Base-by-base conservation (phyloP, 768 basidiomycete genomes). In the Russula sp. region DNA sequence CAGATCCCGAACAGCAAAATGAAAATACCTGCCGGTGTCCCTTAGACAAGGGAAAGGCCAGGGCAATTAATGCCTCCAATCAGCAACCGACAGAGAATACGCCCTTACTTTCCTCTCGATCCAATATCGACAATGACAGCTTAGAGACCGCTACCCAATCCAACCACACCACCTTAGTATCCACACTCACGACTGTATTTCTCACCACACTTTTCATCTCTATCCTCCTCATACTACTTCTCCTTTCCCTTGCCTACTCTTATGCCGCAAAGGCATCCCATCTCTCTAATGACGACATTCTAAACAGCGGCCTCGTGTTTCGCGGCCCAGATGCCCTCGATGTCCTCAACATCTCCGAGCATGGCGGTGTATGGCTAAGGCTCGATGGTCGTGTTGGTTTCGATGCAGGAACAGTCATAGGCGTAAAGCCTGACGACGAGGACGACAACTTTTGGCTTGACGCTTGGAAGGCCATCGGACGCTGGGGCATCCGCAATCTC, bases 381-480 rank as follows among this genome's bases (percentile, higher is more conserved):
- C 75, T 90, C 6, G 74, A 80, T 18, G 85, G 79, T 4, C 75
- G 79, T 53, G 70, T 88, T 16, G 89, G 89, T 0, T 64, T 91
- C n/a, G 83, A 91, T 70, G 88, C 85, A 8, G 87, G 86, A 2
- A 71, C 77, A 9, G 75, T 84, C 20, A 74, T 88, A 14, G 86
- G 82, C 0, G 79, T 88, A 13, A 82, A 82, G 58, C 74, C 74
- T 11, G 74, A 76, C 34, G 68, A 73, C 10, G 74, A 77, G 8
- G 79, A 88, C 59, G 22, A 27, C 22, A 75, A 76, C 37, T 42
- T 83, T 6, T 62, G 84, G 51, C 65, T 70, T n/a, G 73, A 73
- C 50, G 62, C 83, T 35, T 87, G 85, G 85, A 90, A 87, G 73
- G 75, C 80, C 2, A 61, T 90, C 18, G 89, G 88, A 3, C 78